These are phyloP conservation scores for Arachis hypogaea DNA, from an alignment of 306 rosid genomes.

Conservation along the genomic window DNA sequence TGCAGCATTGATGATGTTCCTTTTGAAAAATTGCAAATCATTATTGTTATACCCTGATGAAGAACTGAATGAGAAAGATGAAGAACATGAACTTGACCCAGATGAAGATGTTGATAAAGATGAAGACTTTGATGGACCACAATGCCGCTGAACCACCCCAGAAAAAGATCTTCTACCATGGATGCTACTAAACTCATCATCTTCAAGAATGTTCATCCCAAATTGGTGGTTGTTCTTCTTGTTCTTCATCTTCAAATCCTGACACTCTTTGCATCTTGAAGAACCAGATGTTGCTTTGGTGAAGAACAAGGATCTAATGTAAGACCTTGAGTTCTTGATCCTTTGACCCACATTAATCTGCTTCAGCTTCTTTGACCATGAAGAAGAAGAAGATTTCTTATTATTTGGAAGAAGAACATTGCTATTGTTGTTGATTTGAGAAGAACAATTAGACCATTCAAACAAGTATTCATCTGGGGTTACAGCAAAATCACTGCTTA, in stretches of 20 bases:
- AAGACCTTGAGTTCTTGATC: conserved; percentile 72
- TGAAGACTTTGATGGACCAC: conserved; percentile 40
- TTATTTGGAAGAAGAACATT: conserved; percentile 50
- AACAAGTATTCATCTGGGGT: conserved; percentile 62
- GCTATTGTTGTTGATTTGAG: conserved; percentile 48
- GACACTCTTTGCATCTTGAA: conserved; percentile 47
- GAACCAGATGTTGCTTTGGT: conserved; percentile 55
- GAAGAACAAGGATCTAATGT: conserved; percentile 74
- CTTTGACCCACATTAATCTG: conserved; percentile 61
- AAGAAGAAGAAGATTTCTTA: conserved; percentile 38
- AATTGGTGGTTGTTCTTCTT: conserved; percentile 50
- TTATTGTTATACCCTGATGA: conserved; percentile 31
- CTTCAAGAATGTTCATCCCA: conserved; percentile 56
- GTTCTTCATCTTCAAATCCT: conserved; percentile 46
- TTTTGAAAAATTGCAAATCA: conserved; percentile 66
- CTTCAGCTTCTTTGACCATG: conserved; percentile 68
- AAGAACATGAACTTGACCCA: conserved; percentile 72
- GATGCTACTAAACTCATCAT: conserved; percentile 44
- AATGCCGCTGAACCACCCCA: conserved; percentile 70
- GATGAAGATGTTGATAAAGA: conserved; percentile 73
- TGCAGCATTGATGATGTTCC: conserved; percentile 67
- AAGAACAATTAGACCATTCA: conserved; percentile 42
- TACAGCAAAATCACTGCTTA: conserved; percentile 56
- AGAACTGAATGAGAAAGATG: conserved; percentile 83
- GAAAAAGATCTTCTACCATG: conserved; percentile 71